Evolutionary conservation across 768 basidiomycete species (phyloP).

Genomic region (Collybia nuda): DNA sequence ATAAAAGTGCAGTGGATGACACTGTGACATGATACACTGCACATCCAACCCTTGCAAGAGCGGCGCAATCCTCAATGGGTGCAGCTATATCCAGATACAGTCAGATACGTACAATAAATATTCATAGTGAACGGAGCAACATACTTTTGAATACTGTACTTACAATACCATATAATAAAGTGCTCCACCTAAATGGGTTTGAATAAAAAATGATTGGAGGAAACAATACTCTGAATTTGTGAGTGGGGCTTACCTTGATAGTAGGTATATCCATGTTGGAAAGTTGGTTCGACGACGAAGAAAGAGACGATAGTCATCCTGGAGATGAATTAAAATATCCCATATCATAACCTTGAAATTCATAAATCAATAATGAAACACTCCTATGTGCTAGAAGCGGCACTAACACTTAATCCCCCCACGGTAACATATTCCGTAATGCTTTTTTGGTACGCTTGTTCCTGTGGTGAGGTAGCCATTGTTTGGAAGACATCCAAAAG

Average conservation of each 20-base stretch:
- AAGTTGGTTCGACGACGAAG: constrained; percentile 13
- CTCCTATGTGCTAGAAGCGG: neutral
- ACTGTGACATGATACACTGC: constrained; percentile 20
- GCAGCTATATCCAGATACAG: constrained; percentile 5
- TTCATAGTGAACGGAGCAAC: neutral
- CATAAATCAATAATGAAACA: neutral
- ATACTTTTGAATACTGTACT: constrained; percentile 23
- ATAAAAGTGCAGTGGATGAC: constrained; percentile 25
- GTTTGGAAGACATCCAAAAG: constrained; percentile 26
- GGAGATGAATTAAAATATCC: constrained; percentile 27
- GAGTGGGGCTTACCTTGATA: constrained; percentile 25
- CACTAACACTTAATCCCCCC: constrained; percentile 15
- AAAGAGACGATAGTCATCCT: constrained; percentile 24
- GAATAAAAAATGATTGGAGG: neutral
- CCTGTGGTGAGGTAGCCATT: constrained; percentile 26
- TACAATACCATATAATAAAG: constrained; percentile 20
- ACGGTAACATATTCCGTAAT: constrained; percentile 25
- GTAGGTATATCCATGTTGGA: constrained; percentile 24
- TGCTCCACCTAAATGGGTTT: constrained; percentile 12
- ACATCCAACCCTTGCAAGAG: constrained; percentile 17
- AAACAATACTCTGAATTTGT: neutral
- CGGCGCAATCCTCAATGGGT: constrained; percentile 20
- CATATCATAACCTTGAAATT: constrained; percentile 25
- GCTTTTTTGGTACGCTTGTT: constrained; percentile 22
- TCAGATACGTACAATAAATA: neutral